Percentiles rank a stretch among this genome's conserved stretches.
phyloP scores from a whole-genome alignment of 768 basidiomycete genomes.

The Phaffia tasmanica region DNA sequence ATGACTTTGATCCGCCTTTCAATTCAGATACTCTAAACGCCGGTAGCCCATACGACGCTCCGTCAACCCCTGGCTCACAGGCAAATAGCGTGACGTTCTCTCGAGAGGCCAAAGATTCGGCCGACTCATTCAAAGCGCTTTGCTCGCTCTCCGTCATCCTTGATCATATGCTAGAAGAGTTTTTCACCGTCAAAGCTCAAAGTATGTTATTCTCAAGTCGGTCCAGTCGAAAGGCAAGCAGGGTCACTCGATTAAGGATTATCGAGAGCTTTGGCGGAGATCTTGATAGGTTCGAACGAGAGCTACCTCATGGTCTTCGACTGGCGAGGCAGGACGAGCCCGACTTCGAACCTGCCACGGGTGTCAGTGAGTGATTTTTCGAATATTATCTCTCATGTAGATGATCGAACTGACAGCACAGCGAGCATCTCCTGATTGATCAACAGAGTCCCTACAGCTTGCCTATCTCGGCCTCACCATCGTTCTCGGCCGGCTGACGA shows the following conservation, averaged over 20 bases:
- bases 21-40: neutral
- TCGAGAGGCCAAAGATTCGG: conserved; percentile 13
- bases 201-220: conserved; percentile 1
- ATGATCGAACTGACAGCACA: neutral
- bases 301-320: conserved; percentile 7
- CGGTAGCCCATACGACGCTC: neutral
- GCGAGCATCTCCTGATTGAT: neutral
- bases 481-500: conserved; percentile 20
- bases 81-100: conserved; percentile 7
- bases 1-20: conserved; percentile 23
- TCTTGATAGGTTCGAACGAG: conserved; percentile 11
- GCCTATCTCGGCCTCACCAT: conserved; percentile 22
- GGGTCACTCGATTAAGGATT: conserved; percentile 16
- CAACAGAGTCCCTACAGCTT: conserved; percentile 24
- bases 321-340: conserved; percentile 1
- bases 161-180: conserved; percentile 14
- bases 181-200: conserved; percentile 12
- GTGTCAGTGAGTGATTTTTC: conserved; percentile 17
- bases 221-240: conserved; percentile 3
- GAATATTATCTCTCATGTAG: neutral
- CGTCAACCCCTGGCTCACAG: neutral
- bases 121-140: conserved; percentile 23
- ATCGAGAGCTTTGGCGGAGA: conserved; percentile 20
- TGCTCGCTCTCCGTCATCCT: conserved; percentile 22
- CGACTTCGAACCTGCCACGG: conserved; percentile 7